Base-by-base conservation (phyloP, 768 basidiomycete genomes). In the Austroboletus festivus region DNA sequence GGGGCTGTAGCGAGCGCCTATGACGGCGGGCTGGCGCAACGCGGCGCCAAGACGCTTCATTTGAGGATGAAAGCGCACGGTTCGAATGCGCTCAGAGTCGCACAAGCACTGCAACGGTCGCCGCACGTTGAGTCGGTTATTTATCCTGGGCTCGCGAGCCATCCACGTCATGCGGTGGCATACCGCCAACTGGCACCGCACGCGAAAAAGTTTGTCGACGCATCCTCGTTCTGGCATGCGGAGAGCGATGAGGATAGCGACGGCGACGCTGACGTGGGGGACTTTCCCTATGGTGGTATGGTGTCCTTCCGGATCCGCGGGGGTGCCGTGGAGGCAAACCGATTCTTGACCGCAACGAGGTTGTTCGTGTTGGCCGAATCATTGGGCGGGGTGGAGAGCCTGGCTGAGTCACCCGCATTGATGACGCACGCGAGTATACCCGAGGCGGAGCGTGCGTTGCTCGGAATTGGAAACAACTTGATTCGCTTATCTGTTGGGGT, bases 231-330 rank as follows among this genome's bases (percentile, higher is more conserved):
- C 26, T 11, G 26, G 26, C 42, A 20, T 46, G 58, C 52, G 68
- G 56, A 50, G n/a, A n/a, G n/a, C n/a, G n/a, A n/a, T n/a, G n/a
- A n/a, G n/a, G n/a, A n/a, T n/a, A n/a, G n/a, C n/a, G n/a, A n/a
- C n/a, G n/a, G n/a, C n/a, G n/a, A n/a, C n/a, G n/a, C n/a, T n/a
- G 57, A 59, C 52, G 50, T 68, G 49, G 63, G 67, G 1, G 90
- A 87, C 1, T 88, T 97, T 71, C 93, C 93, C 0, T 93, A 83
- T 62, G 86, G 89, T 9, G 94, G 95, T 5, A 93, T 97, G 85
- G 77, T 98, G 44, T 82, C 85, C 5, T 85, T 86, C 70, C 70
- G 81, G 2, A 76, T 86, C 42, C 67, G 71, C 34, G 71, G 76
- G n/a, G 77, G 81, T 1, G 64, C 69, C 23, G 60, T 51, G 39